Conservation (phyloP, 2,329 filamentous ascomycete species). For the Fusarium aywerte region DNA sequence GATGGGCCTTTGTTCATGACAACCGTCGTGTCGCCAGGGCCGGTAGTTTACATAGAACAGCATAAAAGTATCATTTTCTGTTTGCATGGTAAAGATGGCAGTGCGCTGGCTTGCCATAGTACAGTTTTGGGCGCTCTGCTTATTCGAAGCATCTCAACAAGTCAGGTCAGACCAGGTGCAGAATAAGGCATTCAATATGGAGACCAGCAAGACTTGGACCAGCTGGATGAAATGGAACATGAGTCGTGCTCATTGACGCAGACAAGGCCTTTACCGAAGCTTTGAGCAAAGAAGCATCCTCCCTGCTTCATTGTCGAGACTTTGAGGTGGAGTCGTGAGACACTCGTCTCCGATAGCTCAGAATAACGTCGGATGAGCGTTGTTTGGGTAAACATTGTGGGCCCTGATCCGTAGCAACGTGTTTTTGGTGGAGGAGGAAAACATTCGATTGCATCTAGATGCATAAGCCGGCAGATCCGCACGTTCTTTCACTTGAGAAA, state of each 20-base stretch:
- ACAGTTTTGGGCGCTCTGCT: slow-evolving; percentile 1
- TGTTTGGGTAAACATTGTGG: slow-evolving; percentile 27
- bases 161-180: slow-evolving; percentile 10
- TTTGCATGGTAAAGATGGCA: slow-evolving; percentile 3
- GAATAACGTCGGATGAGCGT: slow-evolving; percentile 27
- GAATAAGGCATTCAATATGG: slow-evolving; percentile 21
- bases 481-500: background rate
- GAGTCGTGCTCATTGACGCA: slow-evolving; percentile 20
- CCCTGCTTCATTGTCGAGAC: slow-evolving; percentile 35
- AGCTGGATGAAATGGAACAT: slow-evolving; percentile 18
- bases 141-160: slow-evolving; percentile 16
- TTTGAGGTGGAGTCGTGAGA: slow-evolving; percentile 41
- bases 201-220: slow-evolving; percentile 10
- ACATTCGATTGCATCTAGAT: slow-evolving; percentile 12
- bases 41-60: slow-evolving; percentile 13
- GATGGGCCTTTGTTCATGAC: slow-evolving; percentile 15
- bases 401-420: slow-evolving; percentile 33
- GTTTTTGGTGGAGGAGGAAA: slow-evolving; percentile 13
- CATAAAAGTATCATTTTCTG: background rate
- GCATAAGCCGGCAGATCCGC: slow-evolving; percentile 18
- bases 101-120: background rate
- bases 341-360: slow-evolving; percentile 41
- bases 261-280: slow-evolving; percentile 12
- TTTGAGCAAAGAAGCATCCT: slow-evolving; percentile 29
- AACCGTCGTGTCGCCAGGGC: slow-evolving; percentile 31